phyloP scores from a whole-genome alignment of 2,329 filamentous ascomycete species.

The Venturia aucupariae region DNA sequence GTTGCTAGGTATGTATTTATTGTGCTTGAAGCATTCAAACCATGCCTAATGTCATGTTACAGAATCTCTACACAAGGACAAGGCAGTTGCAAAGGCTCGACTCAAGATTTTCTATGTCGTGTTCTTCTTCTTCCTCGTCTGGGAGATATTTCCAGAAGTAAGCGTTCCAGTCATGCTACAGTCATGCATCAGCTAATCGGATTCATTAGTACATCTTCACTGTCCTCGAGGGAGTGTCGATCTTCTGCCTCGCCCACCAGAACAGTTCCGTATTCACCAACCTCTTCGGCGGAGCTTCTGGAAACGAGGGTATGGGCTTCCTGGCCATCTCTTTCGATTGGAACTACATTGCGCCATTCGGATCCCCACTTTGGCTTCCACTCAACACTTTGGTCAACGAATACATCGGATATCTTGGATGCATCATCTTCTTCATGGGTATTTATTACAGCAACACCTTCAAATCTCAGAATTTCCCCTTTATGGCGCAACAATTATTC shows the following conservation, averaged over 20 bases:
- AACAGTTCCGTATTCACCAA: conserved; percentile 16
- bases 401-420: conserved; percentile 15
- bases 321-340: conserved; percentile 15
- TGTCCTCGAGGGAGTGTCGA: conserved; percentile 12
- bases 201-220: neutral
- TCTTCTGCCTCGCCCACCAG: conserved; percentile 17
- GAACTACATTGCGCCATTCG: conserved; percentile 14
- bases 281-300: conserved; percentile 15
- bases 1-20: neutral
- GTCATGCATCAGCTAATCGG: neutral
- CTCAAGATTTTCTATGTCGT: conserved; percentile 24
- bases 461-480: conserved; percentile 15
- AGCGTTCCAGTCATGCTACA: neutral
- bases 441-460: conserved; percentile 16
- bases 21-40: conserved; percentile 9
- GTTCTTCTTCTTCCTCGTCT: conserved; percentile 18
- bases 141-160: conserved; percentile 17
- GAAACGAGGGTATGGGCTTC: conserved; percentile 16
- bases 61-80: conserved; percentile 16
- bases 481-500: conserved; percentile 16
- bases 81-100: conserved; percentile 14
- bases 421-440: conserved; percentile 19
- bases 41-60: conserved; percentile 3
- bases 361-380: conserved; percentile 14
- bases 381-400: conserved; percentile 14